Evolutionary conservation across 139 green algal genomes (phyloP).

Genomic region (Coelastrella sp.): DNA sequence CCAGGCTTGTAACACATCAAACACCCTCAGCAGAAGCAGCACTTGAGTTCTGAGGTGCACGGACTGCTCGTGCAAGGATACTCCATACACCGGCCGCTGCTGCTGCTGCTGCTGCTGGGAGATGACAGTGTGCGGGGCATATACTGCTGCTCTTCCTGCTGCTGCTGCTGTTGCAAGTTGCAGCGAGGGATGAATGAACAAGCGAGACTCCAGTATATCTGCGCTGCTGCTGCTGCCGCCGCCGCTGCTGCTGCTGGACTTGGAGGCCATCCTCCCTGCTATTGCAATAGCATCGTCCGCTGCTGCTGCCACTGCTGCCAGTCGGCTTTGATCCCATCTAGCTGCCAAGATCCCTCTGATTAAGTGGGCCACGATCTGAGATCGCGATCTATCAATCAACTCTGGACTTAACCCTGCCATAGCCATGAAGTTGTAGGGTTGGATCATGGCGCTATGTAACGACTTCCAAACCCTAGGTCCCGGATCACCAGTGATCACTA

Average conservation of each 20-base stretch:
- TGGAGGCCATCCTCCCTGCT: background rate
- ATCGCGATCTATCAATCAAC: background rate
- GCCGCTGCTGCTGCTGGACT: background rate
- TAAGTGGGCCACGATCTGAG: constrained; percentile 13
- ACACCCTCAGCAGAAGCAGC: constrained; percentile 37
- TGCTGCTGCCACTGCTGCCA: constrained; percentile 13
- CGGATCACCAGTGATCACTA: background rate
- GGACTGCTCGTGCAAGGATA: constrained; percentile 15
- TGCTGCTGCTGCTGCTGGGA: constrained; percentile 36
- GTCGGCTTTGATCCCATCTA: background rate
- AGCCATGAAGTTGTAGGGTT: constrained; percentile 37
- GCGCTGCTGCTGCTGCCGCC: background rate
- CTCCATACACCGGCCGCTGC: background rate
- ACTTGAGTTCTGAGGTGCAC: constrained; percentile 17
- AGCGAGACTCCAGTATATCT: no score
- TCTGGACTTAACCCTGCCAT: constrained; percentile 25
- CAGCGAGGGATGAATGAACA: no score
- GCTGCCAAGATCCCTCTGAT: constrained; percentile 12
- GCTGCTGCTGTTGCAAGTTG: background rate
- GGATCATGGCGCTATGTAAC: background rate
- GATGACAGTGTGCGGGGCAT: background rate
- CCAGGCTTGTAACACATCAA: constrained; percentile 15
- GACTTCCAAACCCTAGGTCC: background rate
- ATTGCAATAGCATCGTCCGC: background rate
- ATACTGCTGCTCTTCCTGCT: constrained; percentile 5